Evolutionary conservation across 2,329 filamentous ascomycete genomes (phyloP).

Genomic region (Ploettnerulaceae sp.): DNA sequence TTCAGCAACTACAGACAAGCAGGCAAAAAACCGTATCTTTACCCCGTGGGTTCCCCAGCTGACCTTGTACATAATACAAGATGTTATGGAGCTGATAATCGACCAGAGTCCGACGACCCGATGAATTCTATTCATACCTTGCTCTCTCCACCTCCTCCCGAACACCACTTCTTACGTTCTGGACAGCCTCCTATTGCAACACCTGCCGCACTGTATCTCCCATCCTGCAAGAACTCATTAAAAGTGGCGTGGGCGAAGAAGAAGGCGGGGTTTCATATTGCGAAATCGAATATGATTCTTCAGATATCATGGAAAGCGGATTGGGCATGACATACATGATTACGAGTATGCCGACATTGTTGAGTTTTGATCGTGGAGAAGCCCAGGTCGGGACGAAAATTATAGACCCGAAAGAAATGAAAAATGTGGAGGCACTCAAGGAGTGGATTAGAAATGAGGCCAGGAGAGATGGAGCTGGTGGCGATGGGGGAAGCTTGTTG

Average conservation of each 20-base stretch:
- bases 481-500: constrained; percentile 40
- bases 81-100: constrained; percentile 5
- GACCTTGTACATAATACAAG: constrained; percentile 2
- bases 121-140: constrained; percentile 52
- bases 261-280: constrained; percentile 53
- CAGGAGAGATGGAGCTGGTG: constrained; percentile 41
- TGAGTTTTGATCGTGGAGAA: constrained; percentile 54
- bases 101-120: constrained; percentile 48
- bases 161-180: constrained; percentile 54
- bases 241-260: constrained; percentile 44
- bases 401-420: constrained; percentile 44
- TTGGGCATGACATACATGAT: constrained; percentile 54
- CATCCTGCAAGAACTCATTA: constrained; percentile 44
- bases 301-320: constrained; percentile 48
- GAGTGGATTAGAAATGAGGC: constrained; percentile 52
- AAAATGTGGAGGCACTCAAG: constrained; percentile 45
- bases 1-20: constrained; percentile 21
- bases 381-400: constrained; percentile 46
- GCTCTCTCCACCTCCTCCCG: constrained; percentile 50
- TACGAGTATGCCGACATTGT: constrained; percentile 51
- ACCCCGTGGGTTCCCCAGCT: constrained; percentile 34
- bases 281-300: constrained; percentile 52
- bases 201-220: constrained; percentile 49
- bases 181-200: constrained; percentile 55
- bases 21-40: constrained; percentile 39